These are phyloP conservation scores for Sporothrix mexicana DNA, from an alignment of 2,329 filamentous ascomycete genomes.

Conservation along the genomic window DNA sequence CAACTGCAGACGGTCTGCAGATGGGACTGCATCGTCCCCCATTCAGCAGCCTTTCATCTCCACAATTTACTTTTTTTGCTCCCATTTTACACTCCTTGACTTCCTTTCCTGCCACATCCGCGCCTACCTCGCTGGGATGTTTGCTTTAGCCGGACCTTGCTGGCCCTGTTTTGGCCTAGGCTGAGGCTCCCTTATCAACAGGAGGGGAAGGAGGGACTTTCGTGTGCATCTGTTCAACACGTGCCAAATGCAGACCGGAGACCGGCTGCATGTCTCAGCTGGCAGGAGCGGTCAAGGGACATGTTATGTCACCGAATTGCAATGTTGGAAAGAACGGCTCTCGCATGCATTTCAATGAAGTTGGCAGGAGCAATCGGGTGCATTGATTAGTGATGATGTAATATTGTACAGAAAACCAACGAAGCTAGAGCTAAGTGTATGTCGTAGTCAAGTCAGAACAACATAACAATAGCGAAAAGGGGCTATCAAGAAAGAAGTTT, in stretches of 20 bases:
- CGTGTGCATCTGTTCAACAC: not conserved
- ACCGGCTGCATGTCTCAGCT: not conserved
- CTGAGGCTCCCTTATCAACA: not conserved
- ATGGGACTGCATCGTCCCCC: not conserved
- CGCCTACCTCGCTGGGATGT: constrained; percentile 17
- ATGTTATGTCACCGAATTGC: not conserved
- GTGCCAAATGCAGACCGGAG: not conserved
- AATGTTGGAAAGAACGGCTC: not conserved
- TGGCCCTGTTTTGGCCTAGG: constrained; percentile 25
- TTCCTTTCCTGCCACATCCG: not conserved
- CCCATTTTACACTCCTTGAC: too few species aligned
- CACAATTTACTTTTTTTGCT: not conserved
- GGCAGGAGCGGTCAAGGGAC: constrained; percentile 23
- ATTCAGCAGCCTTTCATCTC: not conserved
- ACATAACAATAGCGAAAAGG: not conserved
- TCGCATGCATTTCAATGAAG: not conserved
- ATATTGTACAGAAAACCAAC: not conserved
- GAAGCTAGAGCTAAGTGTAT: constrained; percentile 6
- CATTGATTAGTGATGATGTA: not conserved
- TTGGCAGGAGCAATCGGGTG: not conserved
- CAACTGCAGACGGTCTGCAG: not conserved
- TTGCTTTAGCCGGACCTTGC: constrained; percentile 21
- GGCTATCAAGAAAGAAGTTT: not conserved
- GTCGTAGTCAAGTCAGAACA: not conserved
- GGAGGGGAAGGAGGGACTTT: not conserved